Percentiles rank a stretch among this genome's conserved stretches.
phyloP scores from a whole-genome alignment of 2,329 filamentous ascomycete species.

The Tolypocladium tropicale region DNA sequence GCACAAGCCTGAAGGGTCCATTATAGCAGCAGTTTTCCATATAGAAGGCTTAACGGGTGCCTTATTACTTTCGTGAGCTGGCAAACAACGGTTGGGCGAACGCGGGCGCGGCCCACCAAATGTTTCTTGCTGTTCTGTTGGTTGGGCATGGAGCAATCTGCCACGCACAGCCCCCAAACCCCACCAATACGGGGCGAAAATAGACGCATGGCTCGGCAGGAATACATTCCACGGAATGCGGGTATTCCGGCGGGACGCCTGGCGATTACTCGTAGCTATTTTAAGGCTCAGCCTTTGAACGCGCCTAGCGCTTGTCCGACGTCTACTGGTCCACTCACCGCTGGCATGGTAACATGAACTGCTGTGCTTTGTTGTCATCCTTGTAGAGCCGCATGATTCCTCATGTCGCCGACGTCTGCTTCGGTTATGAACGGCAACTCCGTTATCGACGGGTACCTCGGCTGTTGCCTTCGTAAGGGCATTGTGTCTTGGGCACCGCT shows the following conservation, averaged over 20 bases:
- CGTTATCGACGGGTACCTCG: neutral
- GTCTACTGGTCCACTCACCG: neutral
- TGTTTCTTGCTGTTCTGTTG: neutral
- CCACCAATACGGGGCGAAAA: neutral
- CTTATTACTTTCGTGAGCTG: no score
- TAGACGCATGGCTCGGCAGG: neutral
- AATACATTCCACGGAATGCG: neutral
- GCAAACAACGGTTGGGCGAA: neutral
- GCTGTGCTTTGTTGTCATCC: no score
- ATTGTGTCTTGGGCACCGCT: no score
- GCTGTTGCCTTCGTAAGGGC: no score
- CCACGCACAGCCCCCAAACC: neutral
- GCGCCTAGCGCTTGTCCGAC: neutral
- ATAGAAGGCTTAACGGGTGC: neutral
- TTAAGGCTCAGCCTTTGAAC: neutral
- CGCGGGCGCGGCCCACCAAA: neutral
- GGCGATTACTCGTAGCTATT: no score
- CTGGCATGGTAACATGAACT: neutral
- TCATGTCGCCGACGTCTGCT: neutral
- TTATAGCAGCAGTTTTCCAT: neutral
- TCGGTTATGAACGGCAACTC: neutral
- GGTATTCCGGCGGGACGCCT: no score
- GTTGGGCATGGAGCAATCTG: neutral
- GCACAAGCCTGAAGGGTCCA: neutral
- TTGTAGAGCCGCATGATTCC: neutral